A percentile compares a stretch with the other conserved stretches of the same genome.
phyloP scores from a whole-genome alignment of 2,329 filamentous ascomycete species.

The Stagonosporopsis chrysanthemi region DNA sequence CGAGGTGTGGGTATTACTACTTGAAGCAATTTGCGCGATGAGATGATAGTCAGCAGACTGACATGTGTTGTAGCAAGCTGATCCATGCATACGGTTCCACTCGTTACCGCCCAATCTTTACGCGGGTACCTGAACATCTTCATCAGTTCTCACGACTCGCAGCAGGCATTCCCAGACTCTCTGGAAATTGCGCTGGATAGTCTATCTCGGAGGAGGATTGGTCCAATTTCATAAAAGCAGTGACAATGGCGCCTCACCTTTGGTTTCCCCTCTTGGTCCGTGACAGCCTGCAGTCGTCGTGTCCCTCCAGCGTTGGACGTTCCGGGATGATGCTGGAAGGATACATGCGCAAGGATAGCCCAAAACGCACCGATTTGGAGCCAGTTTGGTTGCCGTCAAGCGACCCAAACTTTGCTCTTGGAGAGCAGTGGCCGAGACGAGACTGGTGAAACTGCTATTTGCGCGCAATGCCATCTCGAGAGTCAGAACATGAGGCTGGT shows the following conservation, averaged over 20 bases:
- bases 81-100: conserved; percentile 16
- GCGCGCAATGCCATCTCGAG: conserved; percentile 14
- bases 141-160: conserved; percentile 7
- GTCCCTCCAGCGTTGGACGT: conserved; percentile 16
- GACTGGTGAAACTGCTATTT: conserved; percentile 14
- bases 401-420: conserved; percentile 21
- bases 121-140: conserved; percentile 22
- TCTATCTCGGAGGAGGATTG: background rate
- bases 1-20: conserved; percentile 3
- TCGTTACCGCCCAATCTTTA: conserved; percentile 15
- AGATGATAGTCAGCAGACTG: conserved; percentile 10
- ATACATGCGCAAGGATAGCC: conserved; percentile 6
- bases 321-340: conserved; percentile 22
- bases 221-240: conserved; percentile 8
- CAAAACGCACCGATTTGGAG: conserved; percentile 13
- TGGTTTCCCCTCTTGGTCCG: conserved; percentile 15
- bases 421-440: conserved; percentile 1
- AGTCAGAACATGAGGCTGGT: conserved; percentile 19
- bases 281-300: conserved; percentile 16
- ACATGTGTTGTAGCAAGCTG: conserved; percentile 10
- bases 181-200: conserved; percentile 1
- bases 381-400: conserved; percentile 26
- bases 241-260: background rate
- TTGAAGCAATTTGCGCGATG: conserved; percentile 19
- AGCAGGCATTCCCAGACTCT: conserved; percentile 11